phyloP scores from a whole-genome alignment of 768 basidiomycete genomes.

The Leucocoprinus leucothites region DNA sequence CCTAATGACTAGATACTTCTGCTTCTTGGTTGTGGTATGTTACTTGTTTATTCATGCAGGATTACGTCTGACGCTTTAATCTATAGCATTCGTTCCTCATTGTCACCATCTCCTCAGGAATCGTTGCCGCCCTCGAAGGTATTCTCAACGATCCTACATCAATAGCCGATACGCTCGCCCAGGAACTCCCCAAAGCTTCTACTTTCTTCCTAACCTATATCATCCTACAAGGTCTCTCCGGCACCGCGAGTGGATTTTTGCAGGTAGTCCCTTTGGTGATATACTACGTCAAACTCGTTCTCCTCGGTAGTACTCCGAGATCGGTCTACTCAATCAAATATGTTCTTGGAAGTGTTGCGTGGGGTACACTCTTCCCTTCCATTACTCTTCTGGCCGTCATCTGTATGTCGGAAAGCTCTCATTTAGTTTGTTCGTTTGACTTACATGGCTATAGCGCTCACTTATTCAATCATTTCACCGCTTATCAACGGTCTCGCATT shows the following conservation, averaged over 20 bases:
- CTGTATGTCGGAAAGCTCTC: constrained; percentile 3
- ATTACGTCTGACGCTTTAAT: not conserved
- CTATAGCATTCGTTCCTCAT: constrained; percentile 89
- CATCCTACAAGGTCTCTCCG: constrained; percentile 77
- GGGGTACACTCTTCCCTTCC: constrained; percentile 73
- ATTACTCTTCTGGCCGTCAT: constrained; percentile 83
- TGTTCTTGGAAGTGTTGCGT: constrained; percentile 58
- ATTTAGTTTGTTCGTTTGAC: constrained; percentile 39
- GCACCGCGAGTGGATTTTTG: constrained; percentile 76
- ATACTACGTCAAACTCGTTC: constrained; percentile 88
- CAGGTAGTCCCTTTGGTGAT: constrained; percentile 70
- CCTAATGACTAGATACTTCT: constrained; percentile 88
- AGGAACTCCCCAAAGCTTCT: constrained; percentile 76
- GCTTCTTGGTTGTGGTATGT: constrained; percentile 89
- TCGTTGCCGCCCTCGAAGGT: constrained; percentile 65
- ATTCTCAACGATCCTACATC: constrained; percentile 67
- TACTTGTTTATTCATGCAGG: not conserved
- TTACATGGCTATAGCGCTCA: constrained; percentile 45
- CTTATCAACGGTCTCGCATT: constrained; percentile 90
- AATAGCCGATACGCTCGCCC: constrained; percentile 69
- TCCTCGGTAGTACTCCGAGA: constrained; percentile 88
- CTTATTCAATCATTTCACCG: constrained; percentile 88
- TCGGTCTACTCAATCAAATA: constrained; percentile 85
- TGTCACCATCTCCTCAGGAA: constrained; percentile 80
- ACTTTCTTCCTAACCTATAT: constrained; percentile 92